Evolutionary conservation across 495 filamentous ascomycete species (phyloP).

Genomic region (Delitschia confertaspora): DNA sequence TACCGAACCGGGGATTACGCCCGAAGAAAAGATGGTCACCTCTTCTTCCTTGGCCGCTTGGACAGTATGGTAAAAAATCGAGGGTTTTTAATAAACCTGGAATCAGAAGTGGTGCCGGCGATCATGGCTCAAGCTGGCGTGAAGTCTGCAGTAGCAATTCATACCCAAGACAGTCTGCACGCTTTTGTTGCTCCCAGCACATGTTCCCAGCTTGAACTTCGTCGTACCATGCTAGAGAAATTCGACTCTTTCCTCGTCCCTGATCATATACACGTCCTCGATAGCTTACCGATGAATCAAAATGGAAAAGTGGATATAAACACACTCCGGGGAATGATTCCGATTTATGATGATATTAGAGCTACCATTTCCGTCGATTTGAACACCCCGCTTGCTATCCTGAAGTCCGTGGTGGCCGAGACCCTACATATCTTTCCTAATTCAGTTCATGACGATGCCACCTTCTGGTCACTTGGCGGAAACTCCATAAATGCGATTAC

Average conservation of each 20-base stretch:
- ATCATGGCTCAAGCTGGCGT: conserved; percentile 1
- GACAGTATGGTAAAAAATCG: conserved; percentile 26
- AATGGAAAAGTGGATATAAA: conserved; percentile 13
- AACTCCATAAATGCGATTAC: too few relatives aligned
- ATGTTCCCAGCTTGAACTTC: not conserved
- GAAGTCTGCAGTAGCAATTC: conserved; percentile 4
- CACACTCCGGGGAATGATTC: too few relatives aligned
- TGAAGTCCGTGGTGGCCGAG: too few relatives aligned
- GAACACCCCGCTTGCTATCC: too few relatives aligned
- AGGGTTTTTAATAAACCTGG: conserved; percentile 9
- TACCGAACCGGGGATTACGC: conserved; percentile 24
- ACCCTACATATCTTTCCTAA: too few relatives aligned
- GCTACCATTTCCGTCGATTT: too few relatives aligned
- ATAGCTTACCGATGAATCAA: not conserved
- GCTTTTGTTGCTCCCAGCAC: conserved; percentile 5
- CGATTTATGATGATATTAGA: too few relatives aligned
- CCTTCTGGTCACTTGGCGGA: too few relatives aligned
- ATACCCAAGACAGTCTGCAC: conserved; percentile 5
- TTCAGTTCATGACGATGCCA: too few relatives aligned
- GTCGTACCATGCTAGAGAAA: not conserved
- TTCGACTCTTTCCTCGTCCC: conserved; percentile 7
- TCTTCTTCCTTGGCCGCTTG: conserved; percentile 22
- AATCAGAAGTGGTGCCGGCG: conserved; percentile 7
- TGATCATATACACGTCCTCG: conserved; percentile 2
- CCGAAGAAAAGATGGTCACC: conserved; percentile 8